These are phyloP conservation scores for Suillus luteus DNA, from an alignment of 768 basidiomycete genomes.

Conservation along the genomic window DNA sequence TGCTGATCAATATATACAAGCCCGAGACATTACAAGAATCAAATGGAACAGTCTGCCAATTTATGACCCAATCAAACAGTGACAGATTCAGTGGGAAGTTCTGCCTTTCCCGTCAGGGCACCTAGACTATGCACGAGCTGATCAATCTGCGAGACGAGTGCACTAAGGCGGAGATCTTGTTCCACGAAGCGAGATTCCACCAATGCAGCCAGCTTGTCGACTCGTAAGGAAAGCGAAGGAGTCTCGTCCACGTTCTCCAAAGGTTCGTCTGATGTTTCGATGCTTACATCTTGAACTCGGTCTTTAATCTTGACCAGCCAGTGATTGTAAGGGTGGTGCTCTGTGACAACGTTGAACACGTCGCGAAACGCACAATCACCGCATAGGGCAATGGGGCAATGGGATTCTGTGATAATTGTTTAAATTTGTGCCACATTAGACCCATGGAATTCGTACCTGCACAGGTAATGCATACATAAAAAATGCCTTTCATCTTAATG, in stretches of 20 bases:
- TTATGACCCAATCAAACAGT: not conserved
- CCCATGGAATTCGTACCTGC: not conserved
- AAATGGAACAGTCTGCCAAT: not conserved
- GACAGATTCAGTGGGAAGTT: not conserved
- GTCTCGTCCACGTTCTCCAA: not conserved
- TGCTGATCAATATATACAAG: not conserved
- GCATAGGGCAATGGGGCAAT: not conserved
- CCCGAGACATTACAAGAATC: not conserved
- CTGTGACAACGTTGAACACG: not conserved
- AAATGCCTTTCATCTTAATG: not conserved
- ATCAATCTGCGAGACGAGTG: not conserved
- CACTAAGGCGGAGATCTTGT: not conserved
- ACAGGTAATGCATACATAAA: not conserved
- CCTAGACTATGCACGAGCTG: not conserved
- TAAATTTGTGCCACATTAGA: not conserved
- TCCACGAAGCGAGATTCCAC: conserved; percentile 3
- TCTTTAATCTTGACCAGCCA: conserved; percentile 3
- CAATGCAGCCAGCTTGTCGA: not conserved
- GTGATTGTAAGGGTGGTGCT: not conserved
- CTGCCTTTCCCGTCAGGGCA: not conserved
- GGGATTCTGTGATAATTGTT: not conserved
- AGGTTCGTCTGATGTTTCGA: not conserved
- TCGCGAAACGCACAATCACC: not conserved
- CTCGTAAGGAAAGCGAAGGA: not conserved
- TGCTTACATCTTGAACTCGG: not conserved